Base-by-base conservation (phyloP, 768 basidiomycete genomes). In the Gautieria morchelliformis region DNA sequence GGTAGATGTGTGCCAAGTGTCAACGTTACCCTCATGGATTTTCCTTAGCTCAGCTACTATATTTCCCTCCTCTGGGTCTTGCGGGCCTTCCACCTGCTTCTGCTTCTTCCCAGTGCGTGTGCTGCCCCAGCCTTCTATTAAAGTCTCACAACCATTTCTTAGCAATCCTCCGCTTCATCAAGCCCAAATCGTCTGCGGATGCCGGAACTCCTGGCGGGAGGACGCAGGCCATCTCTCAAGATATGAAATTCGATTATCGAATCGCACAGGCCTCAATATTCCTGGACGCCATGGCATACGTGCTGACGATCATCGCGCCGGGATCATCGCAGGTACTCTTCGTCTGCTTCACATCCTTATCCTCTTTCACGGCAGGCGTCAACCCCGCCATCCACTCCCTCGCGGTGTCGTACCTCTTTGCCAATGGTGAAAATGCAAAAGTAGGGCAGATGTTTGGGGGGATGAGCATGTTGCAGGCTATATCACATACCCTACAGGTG, bases 311-410 rank as follows among this genome's bases (percentile, higher is more conserved):
- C 2, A 52, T 84, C 17, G 70, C 74, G 3, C 58, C 14, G 33
- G 42, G 24, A 19, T 39, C 22, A 32, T 66, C 71, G 0, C 74
- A 80, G 63, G 48, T 68, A 2, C 48, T 79, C 39, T 91, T 86
- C 62, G 71, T 82, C 12, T 78, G 71, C 1, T 72, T 83, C 33
- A 87, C 86, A 1, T 80, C 80, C 33, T 65, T 90, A 44, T 78
- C 81, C 5, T 80, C 81, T 20, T 78, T 87, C 46, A 84, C 84
- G 12, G 80, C 82, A 2, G 89, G 87, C 6, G 79, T 83, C 10
- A 78, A 80, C 55, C 87, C 89, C 9, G 77, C 84, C 0, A 67
- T 81, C 51, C 84, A 89, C 60, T 87, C 86, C 17, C 74, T 91
- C 8, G 88, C 86, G 0, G 72, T 89, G 3, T 85, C 60, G 11